These are phyloP conservation scores for Pugionium cornutum DNA, from an alignment of 345 rosid species.

Conservation along the genomic window DNA sequence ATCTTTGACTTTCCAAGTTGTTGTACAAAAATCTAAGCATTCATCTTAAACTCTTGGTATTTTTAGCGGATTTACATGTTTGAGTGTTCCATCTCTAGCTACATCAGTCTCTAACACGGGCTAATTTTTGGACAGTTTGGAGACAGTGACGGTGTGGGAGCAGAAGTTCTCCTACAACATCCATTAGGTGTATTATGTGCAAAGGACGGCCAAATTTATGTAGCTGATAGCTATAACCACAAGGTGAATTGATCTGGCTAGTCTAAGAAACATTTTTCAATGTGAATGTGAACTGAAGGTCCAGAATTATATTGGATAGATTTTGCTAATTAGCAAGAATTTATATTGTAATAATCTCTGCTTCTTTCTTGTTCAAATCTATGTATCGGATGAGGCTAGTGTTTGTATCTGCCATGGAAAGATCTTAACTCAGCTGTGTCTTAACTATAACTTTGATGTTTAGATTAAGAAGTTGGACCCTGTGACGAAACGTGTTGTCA, in stretches of 20 bases:
- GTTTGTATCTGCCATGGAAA: too few relatives aligned
- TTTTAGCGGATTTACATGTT: conserved; percentile 1
- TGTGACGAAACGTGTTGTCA: conserved; percentile 63
- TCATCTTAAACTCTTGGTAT: not conserved
- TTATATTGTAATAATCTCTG: too few relatives aligned
- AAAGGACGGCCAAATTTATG: conserved; percentile 67
- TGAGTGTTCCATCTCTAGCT: conserved; percentile 7
- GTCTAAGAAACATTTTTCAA: not conserved
- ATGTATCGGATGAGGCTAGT: too few relatives aligned
- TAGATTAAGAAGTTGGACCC: conserved; percentile 91
- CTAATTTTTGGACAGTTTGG: conserved; percentile 65
- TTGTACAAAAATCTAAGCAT: not conserved
- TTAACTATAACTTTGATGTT: not conserved
- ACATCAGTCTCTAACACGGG: conserved; percentile 8
- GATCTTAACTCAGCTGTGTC: not conserved
- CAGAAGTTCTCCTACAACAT: conserved; percentile 93
- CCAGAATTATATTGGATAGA: not conserved
- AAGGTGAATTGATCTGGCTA: conserved; percentile 50
- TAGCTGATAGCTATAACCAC: conserved; percentile 94
- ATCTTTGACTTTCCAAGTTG: not conserved
- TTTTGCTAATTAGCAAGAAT: not conserved
- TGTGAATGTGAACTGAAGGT: not conserved
- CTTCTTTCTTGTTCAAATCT: too few relatives aligned
- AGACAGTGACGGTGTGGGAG: conserved; percentile 83
- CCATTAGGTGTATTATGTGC: conserved; percentile 83